These are phyloP conservation scores for Nymphaea colorata DNA, from an alignment of 164 flowering plant species.

Conservation along the genomic window DNA sequence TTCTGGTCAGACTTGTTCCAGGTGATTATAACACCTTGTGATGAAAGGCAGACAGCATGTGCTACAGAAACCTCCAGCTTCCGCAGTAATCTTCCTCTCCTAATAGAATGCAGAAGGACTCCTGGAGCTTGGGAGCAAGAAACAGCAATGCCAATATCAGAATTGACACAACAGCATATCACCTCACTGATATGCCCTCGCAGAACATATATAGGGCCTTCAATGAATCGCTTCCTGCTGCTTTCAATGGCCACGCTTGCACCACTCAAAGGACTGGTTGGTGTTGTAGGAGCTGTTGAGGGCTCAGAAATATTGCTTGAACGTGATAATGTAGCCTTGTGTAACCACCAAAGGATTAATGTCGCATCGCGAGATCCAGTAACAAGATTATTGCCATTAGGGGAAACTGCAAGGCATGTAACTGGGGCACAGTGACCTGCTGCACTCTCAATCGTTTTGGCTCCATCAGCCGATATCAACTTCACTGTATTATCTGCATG, in stretches of 20 bases:
- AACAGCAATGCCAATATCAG: conserved; percentile 76
- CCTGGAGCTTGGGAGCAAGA: conserved; percentile 70
- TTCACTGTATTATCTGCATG: conserved; percentile 85
- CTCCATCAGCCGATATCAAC: conserved; percentile 82
- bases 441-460: conserved; percentile 87
- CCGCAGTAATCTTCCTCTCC: conserved; percentile 75
- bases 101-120: conserved; percentile 72
- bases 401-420: conserved; percentile 76
- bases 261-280: conserved; percentile 30
- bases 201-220: conserved; percentile 86
- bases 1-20: conserved; percentile 55
- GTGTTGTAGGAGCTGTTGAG: conserved; percentile 28
- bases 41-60: conserved; percentile 64
- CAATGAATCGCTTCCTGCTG: conserved; percentile 53
- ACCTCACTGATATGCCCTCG: conserved; percentile 83
- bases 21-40: conserved; percentile 60
- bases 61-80: conserved; percentile 63
- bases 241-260: conserved; percentile 32
- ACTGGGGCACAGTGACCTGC: conserved; percentile 89
- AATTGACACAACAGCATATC: conserved; percentile 61
- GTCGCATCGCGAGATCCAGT: conserved; percentile 91
- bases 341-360: conserved; percentile 80
- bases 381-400: conserved; percentile 77
- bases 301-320: conserved; percentile 39
- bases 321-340: conserved; percentile 27